These are phyloP conservation scores for Ogataea polymorpha DNA, from an alignment of 805 yeast genomes.

Conservation along the genomic window DNA sequence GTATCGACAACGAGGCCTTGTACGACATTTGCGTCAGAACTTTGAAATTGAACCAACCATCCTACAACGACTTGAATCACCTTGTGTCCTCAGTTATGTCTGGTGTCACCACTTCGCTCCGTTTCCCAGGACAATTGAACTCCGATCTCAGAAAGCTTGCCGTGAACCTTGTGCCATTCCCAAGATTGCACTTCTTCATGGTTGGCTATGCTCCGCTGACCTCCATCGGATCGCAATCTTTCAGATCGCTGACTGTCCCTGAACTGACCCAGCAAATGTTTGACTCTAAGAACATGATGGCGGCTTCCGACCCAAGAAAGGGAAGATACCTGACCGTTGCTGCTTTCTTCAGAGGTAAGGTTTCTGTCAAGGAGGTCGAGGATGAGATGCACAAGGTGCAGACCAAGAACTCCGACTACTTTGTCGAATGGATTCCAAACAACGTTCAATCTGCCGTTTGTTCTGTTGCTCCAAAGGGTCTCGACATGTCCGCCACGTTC, in stretches of 20 bases:
- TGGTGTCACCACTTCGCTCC: conserved; percentile 89
- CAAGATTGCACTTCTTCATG: conserved; percentile 92
- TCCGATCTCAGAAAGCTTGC: conserved; percentile 91
- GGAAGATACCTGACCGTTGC: conserved; percentile 93
- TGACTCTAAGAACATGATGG: conserved; percentile 93
- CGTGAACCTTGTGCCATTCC: conserved; percentile 92
- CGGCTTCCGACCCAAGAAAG: conserved; percentile 86
- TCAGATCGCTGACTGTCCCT: conserved; percentile 81
- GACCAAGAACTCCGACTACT: conserved; percentile 74
- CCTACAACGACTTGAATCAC: conserved; percentile 73
- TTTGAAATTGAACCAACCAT: conserved; percentile 75
- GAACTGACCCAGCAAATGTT: conserved; percentile 93
- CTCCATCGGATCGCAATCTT: conserved; percentile 73
- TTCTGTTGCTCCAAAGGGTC: conserved; percentile 81
- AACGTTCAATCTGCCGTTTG: conserved; percentile 93
- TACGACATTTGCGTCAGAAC: conserved; percentile 87
- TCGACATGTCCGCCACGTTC: conserved; percentile 88
- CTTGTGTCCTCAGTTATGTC: conserved; percentile 91
- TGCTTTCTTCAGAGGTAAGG: conserved; percentile 92
- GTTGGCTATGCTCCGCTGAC: conserved; percentile 93
- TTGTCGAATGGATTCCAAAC: conserved; percentile 96
- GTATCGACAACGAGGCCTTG: conserved; percentile 92
- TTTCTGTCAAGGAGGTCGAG: conserved; percentile 88
- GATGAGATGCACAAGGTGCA: conserved; percentile 88
- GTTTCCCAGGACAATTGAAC: conserved; percentile 94